Percentiles rank a stretch among this genome's conserved stretches.
These are phyloP conservation scores for Barbatosphaeria neglecta DNA, from an alignment of 495 filamentous ascomycete species.

Conservation along the genomic window DNA sequence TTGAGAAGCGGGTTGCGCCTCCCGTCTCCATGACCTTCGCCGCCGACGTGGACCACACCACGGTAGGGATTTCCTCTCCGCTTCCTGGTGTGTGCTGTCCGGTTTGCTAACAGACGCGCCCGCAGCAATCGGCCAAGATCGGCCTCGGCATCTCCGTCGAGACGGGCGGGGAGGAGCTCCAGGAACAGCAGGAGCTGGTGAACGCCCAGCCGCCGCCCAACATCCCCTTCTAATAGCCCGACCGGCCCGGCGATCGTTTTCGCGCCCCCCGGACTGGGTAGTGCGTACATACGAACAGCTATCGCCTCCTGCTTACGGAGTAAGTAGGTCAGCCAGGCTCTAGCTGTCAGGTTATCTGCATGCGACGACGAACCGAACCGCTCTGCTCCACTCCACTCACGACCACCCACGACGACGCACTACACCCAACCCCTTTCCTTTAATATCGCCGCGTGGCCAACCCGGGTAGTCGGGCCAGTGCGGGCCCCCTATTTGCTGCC, in stretches of 20 bases:
- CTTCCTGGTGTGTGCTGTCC: neutral
- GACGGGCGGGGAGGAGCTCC: slow-evolving; percentile 74
- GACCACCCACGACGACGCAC: too few relatives aligned
- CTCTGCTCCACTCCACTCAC: slow-evolving; percentile 8
- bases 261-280: neutral
- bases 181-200: slow-evolving; percentile 72
- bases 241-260: neutral
- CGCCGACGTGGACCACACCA: slow-evolving; percentile 91
- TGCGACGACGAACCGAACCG: slow-evolving; percentile 1
- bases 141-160: slow-evolving; percentile 93
- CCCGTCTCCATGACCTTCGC: slow-evolving; percentile 87
- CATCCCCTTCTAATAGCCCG: slow-evolving; percentile 41
- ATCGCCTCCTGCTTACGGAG: too few relatives aligned
- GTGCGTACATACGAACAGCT: neutral
- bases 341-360: too few relatives aligned
- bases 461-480: neutral
- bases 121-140: slow-evolving; percentile 85
- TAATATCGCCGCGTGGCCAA: slow-evolving; percentile 8
- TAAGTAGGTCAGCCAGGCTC: too few relatives aligned
- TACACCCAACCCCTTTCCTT: too few relatives aligned
- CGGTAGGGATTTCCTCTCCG: slow-evolving; percentile 47
- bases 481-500: neutral
- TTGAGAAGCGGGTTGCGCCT: slow-evolving; percentile 91
- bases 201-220: slow-evolving; percentile 34
- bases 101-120: slow-evolving; percentile 9